These are phyloP conservation scores for Sugiyamaella grinbergsii DNA, from an alignment of 1,139 yeast species.

Conservation along the genomic window DNA sequence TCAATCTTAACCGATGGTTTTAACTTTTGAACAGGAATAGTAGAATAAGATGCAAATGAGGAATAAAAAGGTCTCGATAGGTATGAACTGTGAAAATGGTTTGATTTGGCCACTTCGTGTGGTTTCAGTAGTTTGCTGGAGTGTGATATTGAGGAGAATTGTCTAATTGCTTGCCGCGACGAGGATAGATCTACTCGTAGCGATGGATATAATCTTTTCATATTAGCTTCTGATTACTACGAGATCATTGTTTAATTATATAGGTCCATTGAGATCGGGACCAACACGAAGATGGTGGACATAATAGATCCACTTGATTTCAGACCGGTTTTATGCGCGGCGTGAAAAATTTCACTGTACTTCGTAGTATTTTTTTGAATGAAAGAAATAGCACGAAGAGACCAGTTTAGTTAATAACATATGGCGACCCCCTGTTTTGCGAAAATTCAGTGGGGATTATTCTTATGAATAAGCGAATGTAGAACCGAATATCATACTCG, in stretches of 20 bases:
- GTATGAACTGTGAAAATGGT: too few species aligned
- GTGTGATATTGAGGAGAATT: neutral
- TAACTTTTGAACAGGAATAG: neutral
- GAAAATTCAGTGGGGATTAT: too few species aligned
- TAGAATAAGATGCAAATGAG: conserved; percentile 1
- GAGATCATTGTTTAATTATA: neutral
- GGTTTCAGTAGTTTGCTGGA: neutral
- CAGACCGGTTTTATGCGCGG: conserved; percentile 6
- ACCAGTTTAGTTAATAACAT: too few species aligned
- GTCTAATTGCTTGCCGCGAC: too few species aligned
- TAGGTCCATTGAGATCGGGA: neutral
- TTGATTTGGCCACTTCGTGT: too few species aligned
- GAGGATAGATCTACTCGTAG: too few species aligned
- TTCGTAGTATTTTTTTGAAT: too few species aligned
- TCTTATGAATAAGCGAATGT: too few species aligned
- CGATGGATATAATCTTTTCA: neutral
- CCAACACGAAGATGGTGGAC: neutral
- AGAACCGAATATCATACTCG: too few species aligned
- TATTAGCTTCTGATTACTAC: neutral
- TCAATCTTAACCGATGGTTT: conserved; percentile 13
- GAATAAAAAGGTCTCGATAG: too few species aligned
- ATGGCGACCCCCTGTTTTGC: too few species aligned
- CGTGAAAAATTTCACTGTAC: conserved; percentile 10
- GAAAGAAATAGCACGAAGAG: too few species aligned
- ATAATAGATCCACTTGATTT: neutral